A percentile compares a stretch with the other conserved stretches of the same genome.
Conservation (phyloP, 1,284 basidiomycete genomes). For the Ceratobasidium sp. region DNA sequence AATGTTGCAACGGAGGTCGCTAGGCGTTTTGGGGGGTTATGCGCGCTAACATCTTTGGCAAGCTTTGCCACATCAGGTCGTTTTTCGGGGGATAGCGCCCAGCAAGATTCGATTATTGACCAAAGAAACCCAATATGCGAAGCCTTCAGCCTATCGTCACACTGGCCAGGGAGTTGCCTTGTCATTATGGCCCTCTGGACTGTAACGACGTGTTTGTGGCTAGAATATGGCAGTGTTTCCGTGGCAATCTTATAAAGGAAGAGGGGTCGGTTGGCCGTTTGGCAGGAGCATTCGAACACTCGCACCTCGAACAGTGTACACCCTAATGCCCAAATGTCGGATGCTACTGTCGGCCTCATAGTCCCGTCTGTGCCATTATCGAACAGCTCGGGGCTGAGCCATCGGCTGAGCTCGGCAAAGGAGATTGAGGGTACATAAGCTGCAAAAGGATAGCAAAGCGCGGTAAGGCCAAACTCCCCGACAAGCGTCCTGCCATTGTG, state of each 20-base stretch:
- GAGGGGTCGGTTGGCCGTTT: neutral
- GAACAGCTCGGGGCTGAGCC: slow-evolving; percentile 26
- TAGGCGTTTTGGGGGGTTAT: neutral
- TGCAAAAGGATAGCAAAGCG: slow-evolving; percentile 10
- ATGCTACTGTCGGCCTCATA: neutral
- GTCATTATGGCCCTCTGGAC: neutral
- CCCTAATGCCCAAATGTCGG: slow-evolving; percentile 32
- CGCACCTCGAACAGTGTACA: slow-evolving; percentile 27
- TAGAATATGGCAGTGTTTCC: slow-evolving; percentile 5
- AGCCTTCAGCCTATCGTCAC: neutral
- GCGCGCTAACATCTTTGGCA: neutral
- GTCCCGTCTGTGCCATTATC: neutral
- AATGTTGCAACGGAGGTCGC: no score
- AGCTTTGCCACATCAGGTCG: neutral
- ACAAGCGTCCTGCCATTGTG: neutral
- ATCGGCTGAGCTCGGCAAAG: slow-evolving; percentile 7
- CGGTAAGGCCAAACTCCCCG: slow-evolving; percentile 32
- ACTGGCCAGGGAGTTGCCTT: neutral
- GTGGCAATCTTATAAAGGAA: slow-evolving; percentile 7
- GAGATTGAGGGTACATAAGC: slow-evolving; percentile 9
- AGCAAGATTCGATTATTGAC: neutral
- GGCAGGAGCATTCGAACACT: neutral
- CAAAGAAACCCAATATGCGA: neutral
- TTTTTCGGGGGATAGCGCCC: neutral
- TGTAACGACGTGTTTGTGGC: neutral